phyloP scores from a whole-genome alignment of 192 early-diverging fungal genomes.

The Linderina pennispora region DNA sequence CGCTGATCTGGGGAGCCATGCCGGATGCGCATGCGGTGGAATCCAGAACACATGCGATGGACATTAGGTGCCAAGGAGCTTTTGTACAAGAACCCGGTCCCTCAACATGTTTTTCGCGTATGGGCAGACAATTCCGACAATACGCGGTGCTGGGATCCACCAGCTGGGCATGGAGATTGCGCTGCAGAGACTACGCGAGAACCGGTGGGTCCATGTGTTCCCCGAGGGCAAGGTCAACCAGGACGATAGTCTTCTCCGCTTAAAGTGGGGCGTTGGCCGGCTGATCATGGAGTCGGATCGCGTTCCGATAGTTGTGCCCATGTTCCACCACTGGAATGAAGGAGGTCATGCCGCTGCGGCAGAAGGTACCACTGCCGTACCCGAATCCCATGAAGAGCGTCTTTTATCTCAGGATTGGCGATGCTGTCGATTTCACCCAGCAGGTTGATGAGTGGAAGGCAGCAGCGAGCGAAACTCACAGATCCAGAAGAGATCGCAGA shows the following conservation, averaged over 20 bases:
- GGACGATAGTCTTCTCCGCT: constrained; percentile 31
- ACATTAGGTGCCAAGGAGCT: constrained; percentile 84
- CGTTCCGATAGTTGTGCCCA: constrained; percentile 64
- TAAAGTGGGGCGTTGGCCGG: constrained; percentile 85
- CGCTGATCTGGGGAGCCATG: constrained; percentile 67
- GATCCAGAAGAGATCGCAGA: constrained; percentile 9
- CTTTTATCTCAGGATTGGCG: constrained; percentile 62
- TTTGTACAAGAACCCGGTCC: constrained; percentile 63
- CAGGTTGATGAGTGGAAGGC: constrained; percentile 50
- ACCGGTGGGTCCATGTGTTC: constrained; percentile 85
- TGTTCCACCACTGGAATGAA: constrained; percentile 66
- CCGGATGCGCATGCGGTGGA: constrained; percentile 50
- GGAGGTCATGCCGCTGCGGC: constrained; percentile 52
- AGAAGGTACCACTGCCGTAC: constrained; percentile 24
- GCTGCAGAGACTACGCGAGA: constrained; percentile 57
- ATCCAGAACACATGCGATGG: constrained; percentile 61
- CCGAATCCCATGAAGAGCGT: constrained; percentile 49
- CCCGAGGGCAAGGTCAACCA: constrained; percentile 77
- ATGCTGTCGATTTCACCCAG: constrained; percentile 63
- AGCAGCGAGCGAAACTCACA: constrained; percentile 9
- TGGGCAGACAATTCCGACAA: constrained; percentile 76
- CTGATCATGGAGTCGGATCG: constrained; percentile 74
- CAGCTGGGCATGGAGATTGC: constrained; percentile 81
- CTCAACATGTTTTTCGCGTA: constrained; percentile 60
- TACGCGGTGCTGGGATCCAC: constrained; percentile 78